Conservation (phyloP, 129 eudicot species). For the Smallanthus sonchifolius region DNA sequence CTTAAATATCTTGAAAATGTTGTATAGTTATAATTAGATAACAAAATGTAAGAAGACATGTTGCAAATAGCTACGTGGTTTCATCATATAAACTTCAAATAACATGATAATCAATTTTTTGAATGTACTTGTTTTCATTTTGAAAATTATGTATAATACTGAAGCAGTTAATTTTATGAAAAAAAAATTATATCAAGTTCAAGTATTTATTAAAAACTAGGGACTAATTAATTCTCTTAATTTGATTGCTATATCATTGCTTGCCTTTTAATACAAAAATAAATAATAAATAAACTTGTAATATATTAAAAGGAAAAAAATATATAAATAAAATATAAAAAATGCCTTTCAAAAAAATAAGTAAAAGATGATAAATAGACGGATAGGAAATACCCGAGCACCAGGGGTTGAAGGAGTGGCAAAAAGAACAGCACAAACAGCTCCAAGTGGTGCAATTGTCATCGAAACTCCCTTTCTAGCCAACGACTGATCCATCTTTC, state of each 20-base stretch:
- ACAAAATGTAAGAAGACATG: neutral
- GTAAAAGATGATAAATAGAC: neutral
- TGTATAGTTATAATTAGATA: neutral
- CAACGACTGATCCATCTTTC: conserved; percentile 77
- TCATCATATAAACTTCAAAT: too few relatives aligned
- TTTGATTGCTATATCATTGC: too few relatives aligned
- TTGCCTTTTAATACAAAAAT: neutral
- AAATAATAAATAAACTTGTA: neutral
- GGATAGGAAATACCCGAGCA: conserved; percentile 43
- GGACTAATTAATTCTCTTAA: neutral
- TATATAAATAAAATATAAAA: neutral
- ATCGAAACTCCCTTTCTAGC: conserved; percentile 68
- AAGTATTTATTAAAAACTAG: neutral
- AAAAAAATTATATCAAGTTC: too few relatives aligned
- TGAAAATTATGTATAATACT: too few relatives aligned
- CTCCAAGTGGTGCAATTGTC: conserved; percentile 90
- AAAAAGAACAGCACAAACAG: conserved; percentile 88
- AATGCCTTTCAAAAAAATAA: too few relatives aligned
- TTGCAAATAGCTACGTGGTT: neutral
- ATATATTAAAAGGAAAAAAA: too few relatives aligned
- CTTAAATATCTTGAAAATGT: neutral
- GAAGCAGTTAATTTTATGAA: too few relatives aligned
- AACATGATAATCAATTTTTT: too few relatives aligned
- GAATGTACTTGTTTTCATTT: too few relatives aligned
- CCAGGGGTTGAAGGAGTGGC: conserved; percentile 64